phyloP scores from a whole-genome alignment of 352 stramenopile species.

The Pythium rishiriense region DNA sequence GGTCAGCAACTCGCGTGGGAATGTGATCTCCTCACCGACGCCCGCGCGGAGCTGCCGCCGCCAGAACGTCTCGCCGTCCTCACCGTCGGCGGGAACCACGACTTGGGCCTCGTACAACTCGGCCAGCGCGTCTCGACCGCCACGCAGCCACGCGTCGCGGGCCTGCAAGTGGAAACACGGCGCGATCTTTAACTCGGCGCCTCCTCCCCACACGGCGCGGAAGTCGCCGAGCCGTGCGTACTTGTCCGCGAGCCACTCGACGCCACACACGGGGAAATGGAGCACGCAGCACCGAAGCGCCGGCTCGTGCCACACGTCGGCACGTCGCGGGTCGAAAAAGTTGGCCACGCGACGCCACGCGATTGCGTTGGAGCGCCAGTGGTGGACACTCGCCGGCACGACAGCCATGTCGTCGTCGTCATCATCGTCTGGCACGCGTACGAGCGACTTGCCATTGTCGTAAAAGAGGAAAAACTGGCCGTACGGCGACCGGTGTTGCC shows the following conservation, averaged over 20 bases:
- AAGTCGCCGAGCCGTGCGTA: constrained; percentile 37
- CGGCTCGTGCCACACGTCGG: constrained; percentile 18
- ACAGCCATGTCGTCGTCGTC: no score
- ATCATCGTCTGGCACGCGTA: constrained; percentile 25
- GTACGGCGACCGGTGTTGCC: constrained; percentile 30
- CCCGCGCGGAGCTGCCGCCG: constrained; percentile 23
- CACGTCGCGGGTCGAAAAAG: constrained; percentile 36
- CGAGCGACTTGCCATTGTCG: constrained; percentile 48
- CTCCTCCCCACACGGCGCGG: constrained; percentile 31
- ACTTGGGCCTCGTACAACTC: constrained; percentile 31
- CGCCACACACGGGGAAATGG: constrained; percentile 41
- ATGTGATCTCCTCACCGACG: constrained; percentile 40
- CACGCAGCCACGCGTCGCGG: constrained; percentile 21
- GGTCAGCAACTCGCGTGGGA: constrained; percentile 23
- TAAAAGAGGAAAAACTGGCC: constrained; percentile 48
- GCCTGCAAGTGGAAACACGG: constrained; percentile 45
- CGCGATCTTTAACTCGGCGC: constrained; percentile 18
- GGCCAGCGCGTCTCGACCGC: constrained; percentile 2
- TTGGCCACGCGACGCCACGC: constrained; percentile 22
- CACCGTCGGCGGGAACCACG: constrained; percentile 13
- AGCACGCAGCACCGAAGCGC: constrained; percentile 24
- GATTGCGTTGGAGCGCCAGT: constrained; percentile 23
- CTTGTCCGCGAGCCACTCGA: constrained; percentile 45
- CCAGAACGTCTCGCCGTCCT: constrained; percentile 24
- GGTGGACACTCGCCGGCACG: constrained; percentile 32